Conservation (phyloP, 2,329 filamentous ascomycete genomes). For the Phyllosticta capitalensis region DNA sequence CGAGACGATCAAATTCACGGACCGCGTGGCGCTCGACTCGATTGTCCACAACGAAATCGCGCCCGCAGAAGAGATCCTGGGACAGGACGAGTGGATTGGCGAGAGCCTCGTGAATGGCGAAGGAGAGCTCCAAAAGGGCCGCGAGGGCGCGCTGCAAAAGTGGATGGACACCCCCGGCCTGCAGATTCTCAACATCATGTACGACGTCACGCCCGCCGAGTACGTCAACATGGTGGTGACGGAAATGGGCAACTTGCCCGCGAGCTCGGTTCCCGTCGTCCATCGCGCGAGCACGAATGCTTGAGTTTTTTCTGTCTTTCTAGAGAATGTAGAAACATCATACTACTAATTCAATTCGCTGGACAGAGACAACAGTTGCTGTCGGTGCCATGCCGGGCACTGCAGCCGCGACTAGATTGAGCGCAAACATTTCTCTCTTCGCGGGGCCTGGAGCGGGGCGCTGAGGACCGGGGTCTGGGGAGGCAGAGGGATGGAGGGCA, state of each 20-base stretch:
- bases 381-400: too few relatives aligned
- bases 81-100: slow-evolving; percentile 25
- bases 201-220: slow-evolving; percentile 82
- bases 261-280: slow-evolving; percentile 72
- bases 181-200: slow-evolving; percentile 66
- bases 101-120: slow-evolving; percentile 22
- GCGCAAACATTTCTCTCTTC: too few relatives aligned
- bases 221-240: slow-evolving; percentile 85
- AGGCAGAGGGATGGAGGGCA: too few relatives aligned
- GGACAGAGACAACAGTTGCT: background rate
- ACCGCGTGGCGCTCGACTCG: slow-evolving; percentile 80
- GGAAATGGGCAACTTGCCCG: slow-evolving; percentile 78
- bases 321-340: background rate
- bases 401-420: too few relatives aligned
- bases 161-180: slow-evolving; percentile 23
- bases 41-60: slow-evolving; percentile 92
- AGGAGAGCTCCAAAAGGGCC: slow-evolving; percentile 29
- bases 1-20: slow-evolving; percentile 91
- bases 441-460: too few relatives aligned
- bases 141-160: slow-evolving; percentile 25
- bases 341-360: background rate
- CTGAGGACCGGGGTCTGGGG: too few relatives aligned
- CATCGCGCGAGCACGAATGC: slow-evolving; percentile 43
- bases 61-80: slow-evolving; percentile 56
- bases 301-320: background rate